These are phyloP conservation scores for Daphne laureola DNA, from an alignment of 441 rosid species.

Conservation along the genomic window DNA sequence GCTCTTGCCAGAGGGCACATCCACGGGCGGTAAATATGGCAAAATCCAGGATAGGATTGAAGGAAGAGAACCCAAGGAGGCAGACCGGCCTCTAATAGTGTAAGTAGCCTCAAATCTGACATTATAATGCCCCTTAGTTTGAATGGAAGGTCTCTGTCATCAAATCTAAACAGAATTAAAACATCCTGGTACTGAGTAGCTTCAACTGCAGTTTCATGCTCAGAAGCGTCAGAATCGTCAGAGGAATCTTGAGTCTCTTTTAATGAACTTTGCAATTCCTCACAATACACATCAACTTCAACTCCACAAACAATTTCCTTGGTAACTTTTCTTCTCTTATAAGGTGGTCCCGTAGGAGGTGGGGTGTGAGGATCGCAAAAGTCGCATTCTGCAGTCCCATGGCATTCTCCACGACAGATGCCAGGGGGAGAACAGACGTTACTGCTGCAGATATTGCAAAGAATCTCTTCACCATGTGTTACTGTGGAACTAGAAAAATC, in stretches of 20 bases:
- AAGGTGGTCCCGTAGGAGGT: conserved; percentile 57
- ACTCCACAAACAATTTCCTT: conserved; percentile 29
- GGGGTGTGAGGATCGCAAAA: conserved; percentile 50
- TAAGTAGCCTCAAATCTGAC: conserved; percentile 73
- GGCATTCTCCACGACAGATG: conserved; percentile 28
- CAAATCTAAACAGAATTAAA: conserved; percentile 66
- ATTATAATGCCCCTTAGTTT: conserved; percentile 62
- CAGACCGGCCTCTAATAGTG: conserved; percentile 88
- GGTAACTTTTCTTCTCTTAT: conserved; percentile 68
- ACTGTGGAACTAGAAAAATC: conserved; percentile 29
- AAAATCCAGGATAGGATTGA: conserved; percentile 88
- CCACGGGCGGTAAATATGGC: conserved; percentile 96
- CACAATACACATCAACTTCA: conserved; percentile 52
- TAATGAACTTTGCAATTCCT: conserved; percentile 35
- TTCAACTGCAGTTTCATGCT: conserved; percentile 38
- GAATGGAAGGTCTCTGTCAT: conserved; percentile 76
- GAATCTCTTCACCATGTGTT: conserved; percentile 32
- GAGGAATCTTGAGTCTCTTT: conserved; percentile 25
- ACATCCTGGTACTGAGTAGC: conserved; percentile 58
- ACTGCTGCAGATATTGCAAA: conserved; percentile 17
- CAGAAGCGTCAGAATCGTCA: conserved; percentile 32
- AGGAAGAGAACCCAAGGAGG: conserved; percentile 97
- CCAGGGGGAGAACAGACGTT: conserved; percentile 35
- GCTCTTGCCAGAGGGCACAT: conserved; percentile 97
- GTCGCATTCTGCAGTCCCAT: conserved; percentile 20